Base-by-base conservation (phyloP, 2,329 filamentous ascomycete species). In the Eutypa lata region DNA sequence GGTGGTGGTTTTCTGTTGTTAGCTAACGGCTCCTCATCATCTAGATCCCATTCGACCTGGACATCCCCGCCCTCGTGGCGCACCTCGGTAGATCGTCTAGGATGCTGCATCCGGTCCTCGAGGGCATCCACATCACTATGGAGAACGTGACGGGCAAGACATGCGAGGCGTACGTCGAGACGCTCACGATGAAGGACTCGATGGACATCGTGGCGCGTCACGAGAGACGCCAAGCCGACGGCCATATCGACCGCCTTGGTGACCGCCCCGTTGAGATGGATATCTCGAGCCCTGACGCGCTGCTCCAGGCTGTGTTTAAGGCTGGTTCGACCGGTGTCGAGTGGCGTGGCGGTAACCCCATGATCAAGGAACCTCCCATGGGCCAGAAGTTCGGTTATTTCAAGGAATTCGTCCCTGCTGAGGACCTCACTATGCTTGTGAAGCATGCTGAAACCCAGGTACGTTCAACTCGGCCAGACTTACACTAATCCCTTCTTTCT, bases 241-340 rank as follows among this genome's bases (percentile, higher is more conserved):
- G 60, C 3, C 75, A 79, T 3, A 65, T 71, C 22, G 70, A 71
- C 44, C 79, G 79, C 26, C 72, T 88, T 5, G 83, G 83, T 0
- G 76, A 80, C 46, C 81, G 84, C 1, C 73, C 77, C 16, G 76
- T 87, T 22, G 78, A 82, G 2, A 68, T 87, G 8, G 75, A 80
- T 56, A 63, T 86, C 2, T 81, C 82, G 0, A 80, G 76, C 57
- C 81, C 84, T 61, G 73, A 71, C 0, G 70, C 70, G 6, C 71
- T 88, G 16, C 86, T 87, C 83, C 73, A 71, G 57, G 78, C 82
- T n/a, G 67, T 88, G 18, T 88, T 87, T 60, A 83, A 84, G 0
- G 73, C 76, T 40, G 42, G 79, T 82, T 3, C 71, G 10, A 28
- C 71, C 33, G 83, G 83, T 10, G 72, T 87, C 7, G 61, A 71